Base-by-base conservation (phyloP, 2,329 filamentous ascomycete genomes). In the Microdochium bolleyi region DNA sequence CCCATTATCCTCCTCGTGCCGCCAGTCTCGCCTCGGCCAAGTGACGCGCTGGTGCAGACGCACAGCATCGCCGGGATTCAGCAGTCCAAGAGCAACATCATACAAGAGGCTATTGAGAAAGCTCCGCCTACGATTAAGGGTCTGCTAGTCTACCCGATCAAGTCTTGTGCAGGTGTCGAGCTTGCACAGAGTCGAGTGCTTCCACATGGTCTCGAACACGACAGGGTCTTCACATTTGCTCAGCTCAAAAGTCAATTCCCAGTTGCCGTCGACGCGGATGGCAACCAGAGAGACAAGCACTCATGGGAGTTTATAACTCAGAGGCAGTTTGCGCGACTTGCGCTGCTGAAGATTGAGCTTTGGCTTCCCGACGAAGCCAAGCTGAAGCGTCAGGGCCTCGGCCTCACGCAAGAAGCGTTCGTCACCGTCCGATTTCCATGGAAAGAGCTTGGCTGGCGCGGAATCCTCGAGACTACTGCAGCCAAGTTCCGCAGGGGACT, bases 191-290 rank as follows among this genome's bases (percentile, higher is more conserved):
- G 80, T 55, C 78, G 81, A 52, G 77, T 94, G 16, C 70, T 89
- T 48, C 73, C 81, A 5, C 82, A 81, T 2, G 90, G 91, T 2
- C 75, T 95, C 53, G 80, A 86, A 64, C 88, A 87, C 67, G 91
- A 96, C 69, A 82, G 90, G 5, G 80, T 92, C 59, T 95, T 91
- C 72, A 86, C 83, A 49, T 89, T 96, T 64, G 90, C 88, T 1
- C 86, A 92, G 67, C 73, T 79, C 55, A 73, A 73, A 64, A 75
- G 72, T 60, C 71, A 73, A 37, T 77, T 76, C 55, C 72, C 75
- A 2, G 68, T 71, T 19, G 54, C 64, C 16, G 59, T 67, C n/a
- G 64, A 70, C 50, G 62, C 63, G 13, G 60, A 65, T 14, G 62
- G 63, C 9, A 61, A 61, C 19, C 63, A 67, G 30, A 68, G 66